Percentiles rank a stretch among this genome's conserved stretches.
phyloP scores from a whole-genome alignment of 2,329 filamentous ascomycete species.

The Purpureocillium lavendulum region DNA sequence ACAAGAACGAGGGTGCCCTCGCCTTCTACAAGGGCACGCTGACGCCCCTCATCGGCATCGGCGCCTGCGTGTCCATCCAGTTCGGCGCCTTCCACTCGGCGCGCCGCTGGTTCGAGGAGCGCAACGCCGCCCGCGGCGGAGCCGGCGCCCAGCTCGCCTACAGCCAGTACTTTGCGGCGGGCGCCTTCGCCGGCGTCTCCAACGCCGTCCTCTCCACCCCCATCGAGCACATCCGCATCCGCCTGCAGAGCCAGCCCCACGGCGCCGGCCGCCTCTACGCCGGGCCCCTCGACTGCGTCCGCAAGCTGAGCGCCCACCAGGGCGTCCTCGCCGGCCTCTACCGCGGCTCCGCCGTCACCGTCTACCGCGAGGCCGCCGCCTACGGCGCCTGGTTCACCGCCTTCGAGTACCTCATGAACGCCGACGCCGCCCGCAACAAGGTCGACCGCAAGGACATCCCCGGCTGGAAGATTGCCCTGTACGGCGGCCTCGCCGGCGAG shows the following conservation, averaged over 20 bases:
- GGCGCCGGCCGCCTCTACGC: constrained; percentile 68
- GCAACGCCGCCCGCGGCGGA: constrained; percentile 53
- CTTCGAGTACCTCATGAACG: constrained; percentile 95
- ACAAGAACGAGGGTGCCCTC: constrained; percentile 74
- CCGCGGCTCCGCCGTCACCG: constrained; percentile 78
- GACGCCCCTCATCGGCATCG: constrained; percentile 89
- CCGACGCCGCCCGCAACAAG: constrained; percentile 70
- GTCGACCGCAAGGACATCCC: constrained; percentile 71
- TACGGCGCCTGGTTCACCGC: constrained; percentile 94
- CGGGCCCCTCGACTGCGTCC: constrained; percentile 84
- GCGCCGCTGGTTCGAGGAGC: constrained; percentile 72
- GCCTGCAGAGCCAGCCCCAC: constrained; percentile 93
- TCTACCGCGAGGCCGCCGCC: constrained; percentile 83
- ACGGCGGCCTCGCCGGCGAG: constrained; percentile 90
- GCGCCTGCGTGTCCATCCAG: constrained; percentile 95
- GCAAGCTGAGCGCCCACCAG: constrained; percentile 61
- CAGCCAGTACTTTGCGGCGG: constrained; percentile 79
- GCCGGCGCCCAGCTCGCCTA: constrained; percentile 58
- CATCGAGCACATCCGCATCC: constrained; percentile 95
- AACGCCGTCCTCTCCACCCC: constrained; percentile 84
- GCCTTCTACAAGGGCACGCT: constrained; percentile 99
- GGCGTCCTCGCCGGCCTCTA: constrained; percentile 68
- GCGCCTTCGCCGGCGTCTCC: constrained; percentile 85
- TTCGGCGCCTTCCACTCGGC: constrained; percentile 93
- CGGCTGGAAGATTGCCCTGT: constrained; percentile 78